A percentile compares a stretch with the other conserved stretches of the same genome.
Evolutionary conservation across 441 rosid genomes (phyloP).

Genomic region (Erodium trifolium): DNA sequence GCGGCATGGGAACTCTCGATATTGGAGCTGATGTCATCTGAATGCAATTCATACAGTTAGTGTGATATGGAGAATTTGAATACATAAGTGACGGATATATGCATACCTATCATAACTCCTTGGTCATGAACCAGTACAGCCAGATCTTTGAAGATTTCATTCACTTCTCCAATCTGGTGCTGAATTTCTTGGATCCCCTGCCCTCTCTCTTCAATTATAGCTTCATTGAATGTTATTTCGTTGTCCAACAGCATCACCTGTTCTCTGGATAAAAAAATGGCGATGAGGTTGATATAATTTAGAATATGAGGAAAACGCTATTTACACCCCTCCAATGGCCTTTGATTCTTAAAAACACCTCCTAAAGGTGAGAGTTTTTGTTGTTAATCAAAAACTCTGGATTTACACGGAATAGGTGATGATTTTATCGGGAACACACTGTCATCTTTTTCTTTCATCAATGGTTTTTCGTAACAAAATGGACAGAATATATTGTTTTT

Average conservation of each 20-base stretch:
- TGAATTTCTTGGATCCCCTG: slow-evolving; percentile 54
- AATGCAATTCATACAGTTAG: slow-evolving; percentile 6
- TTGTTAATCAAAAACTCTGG: too few relatives aligned
- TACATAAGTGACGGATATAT: slow-evolving; percentile 4
- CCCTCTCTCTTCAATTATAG: slow-evolving; percentile 63
- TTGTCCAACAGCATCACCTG: slow-evolving; percentile 47
- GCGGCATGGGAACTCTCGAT: slow-evolving; percentile 45
- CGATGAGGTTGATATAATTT: too few relatives aligned
- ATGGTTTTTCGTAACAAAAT: too few relatives aligned
- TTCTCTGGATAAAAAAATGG: slow-evolving; percentile 29
- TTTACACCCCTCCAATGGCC: too few relatives aligned
- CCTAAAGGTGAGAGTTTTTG: too few relatives aligned
- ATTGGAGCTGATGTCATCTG: slow-evolving; percentile 59
- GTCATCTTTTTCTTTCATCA: too few relatives aligned
- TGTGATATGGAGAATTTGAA: not conserved
- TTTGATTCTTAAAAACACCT: too few relatives aligned
- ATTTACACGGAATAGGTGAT: too few relatives aligned
- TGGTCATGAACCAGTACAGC: slow-evolving; percentile 69
- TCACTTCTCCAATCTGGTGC: slow-evolving; percentile 54
- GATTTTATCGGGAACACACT: too few relatives aligned
- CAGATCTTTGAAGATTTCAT: slow-evolving; percentile 64
- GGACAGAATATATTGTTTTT: too few relatives aligned
- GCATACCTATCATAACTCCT: slow-evolving; percentile 59
- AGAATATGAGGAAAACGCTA: too few relatives aligned
- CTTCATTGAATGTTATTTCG: slow-evolving; percentile 61